These are phyloP conservation scores for Picea sitchensis DNA, from an alignment of 75 land plant genomes.

Conservation along the genomic window DNA sequence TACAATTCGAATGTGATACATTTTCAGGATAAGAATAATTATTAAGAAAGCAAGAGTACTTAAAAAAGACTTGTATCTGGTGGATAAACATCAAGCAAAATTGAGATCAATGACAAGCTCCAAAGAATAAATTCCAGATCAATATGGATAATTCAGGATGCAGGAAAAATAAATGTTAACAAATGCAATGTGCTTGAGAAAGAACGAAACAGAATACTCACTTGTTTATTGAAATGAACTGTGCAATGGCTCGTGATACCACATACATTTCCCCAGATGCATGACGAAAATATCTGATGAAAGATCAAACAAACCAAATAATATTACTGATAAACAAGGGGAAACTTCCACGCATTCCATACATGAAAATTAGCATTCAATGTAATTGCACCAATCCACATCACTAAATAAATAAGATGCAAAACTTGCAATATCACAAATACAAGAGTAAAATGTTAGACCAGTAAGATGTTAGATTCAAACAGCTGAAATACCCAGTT, in stretches of 20 bases:
- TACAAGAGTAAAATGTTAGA: neutral
- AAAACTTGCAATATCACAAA: neutral
- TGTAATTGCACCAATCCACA: neutral
- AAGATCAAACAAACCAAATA: neutral
- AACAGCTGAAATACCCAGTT: neutral
- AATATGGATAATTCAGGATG: neutral
- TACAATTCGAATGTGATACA: neutral
- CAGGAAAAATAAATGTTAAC: too few relatives aligned
- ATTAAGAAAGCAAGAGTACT: neutral
- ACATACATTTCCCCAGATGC: conserved; percentile 85
- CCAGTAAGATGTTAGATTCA: neutral
- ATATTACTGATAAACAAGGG: neutral
- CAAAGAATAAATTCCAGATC: neutral
- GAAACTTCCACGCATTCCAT: neutral
- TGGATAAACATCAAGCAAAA: neutral
- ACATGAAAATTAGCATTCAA: neutral
- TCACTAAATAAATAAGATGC: neutral
- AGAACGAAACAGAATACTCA: conserved; percentile 13
- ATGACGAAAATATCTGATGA: conserved; percentile 81
- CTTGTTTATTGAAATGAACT: conserved; percentile 89
- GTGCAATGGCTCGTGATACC: conserved; percentile 76
- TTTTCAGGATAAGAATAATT: neutral
- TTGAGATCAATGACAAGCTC: neutral
- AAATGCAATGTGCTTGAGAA: neutral
- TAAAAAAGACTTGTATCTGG: neutral